Evolutionary conservation across 1,139 yeast species (phyloP).

Genomic region (Debaryomyces nepalensis): DNA sequence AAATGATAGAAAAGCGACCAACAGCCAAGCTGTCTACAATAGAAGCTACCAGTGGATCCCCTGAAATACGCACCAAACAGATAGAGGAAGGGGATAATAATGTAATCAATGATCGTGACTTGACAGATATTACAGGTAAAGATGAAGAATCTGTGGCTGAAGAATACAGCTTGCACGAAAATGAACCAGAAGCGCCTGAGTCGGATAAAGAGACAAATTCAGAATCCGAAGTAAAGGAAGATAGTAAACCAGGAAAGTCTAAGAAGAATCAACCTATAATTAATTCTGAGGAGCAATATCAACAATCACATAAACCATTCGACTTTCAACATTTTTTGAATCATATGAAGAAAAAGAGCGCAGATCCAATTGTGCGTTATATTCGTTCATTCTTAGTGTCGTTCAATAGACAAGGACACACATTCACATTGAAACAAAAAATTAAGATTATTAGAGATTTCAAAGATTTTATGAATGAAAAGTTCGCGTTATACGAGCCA

Average conservation of each 20-base stretch:
- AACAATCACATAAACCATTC: slow-evolving; percentile 58
- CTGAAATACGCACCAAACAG: not conserved
- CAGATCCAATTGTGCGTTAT: slow-evolving; percentile 89
- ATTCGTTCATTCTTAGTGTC: slow-evolving; percentile 79
- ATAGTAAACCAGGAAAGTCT: slow-evolving; percentile 3
- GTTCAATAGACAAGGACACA: slow-evolving; percentile 62
- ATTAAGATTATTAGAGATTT: slow-evolving; percentile 76
- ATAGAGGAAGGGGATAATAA: not conserved
- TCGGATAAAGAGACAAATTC: not conserved
- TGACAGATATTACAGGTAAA: slow-evolving; percentile 23
- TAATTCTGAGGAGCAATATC: slow-evolving; percentile 36
- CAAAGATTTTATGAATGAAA: slow-evolving; percentile 68
- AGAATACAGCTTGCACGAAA: slow-evolving; percentile 18
- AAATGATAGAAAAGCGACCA: slow-evolving; percentile 12
- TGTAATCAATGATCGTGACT: slow-evolving; percentile 12
- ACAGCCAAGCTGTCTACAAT: not conserved
- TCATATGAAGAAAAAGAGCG: slow-evolving; percentile 71
- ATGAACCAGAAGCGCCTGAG: not conserved
- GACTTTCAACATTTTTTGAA: slow-evolving; percentile 82
- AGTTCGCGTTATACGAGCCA: slow-evolving; percentile 71
- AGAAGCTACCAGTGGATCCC: no score
- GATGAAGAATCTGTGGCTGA: slow-evolving; percentile 21
- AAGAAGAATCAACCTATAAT: slow-evolving; percentile 15
- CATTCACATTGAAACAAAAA: slow-evolving; percentile 79
- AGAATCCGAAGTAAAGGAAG: not conserved